Evolutionary conservation across 495 filamentous ascomycete species (phyloP), one percentile per base, ranked within the genome.

Genomic region (Aspergillus kassunensis): DNA sequence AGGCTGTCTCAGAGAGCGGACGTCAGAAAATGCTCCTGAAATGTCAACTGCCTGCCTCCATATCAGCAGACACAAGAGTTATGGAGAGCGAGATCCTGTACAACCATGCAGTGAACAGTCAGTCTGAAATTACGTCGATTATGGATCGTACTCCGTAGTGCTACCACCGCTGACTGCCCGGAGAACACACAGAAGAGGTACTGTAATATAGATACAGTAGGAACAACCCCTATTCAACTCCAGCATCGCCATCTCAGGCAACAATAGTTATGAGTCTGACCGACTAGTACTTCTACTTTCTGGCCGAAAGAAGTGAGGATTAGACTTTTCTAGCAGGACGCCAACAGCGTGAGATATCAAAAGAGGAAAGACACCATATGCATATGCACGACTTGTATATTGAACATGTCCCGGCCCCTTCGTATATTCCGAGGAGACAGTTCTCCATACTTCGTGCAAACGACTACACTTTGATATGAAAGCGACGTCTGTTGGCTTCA

Each of bases 321-420:
- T 56, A 46, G 47, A 51, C 53, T 56, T 50, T 46, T 25, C 34
- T 48, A 44, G 45, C 39, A 40, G 40, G 45, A 44, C 44, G 25
- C 39, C 35, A 27, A 6, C 18, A 43, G 43, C 30, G 20, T 33
- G 27, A 33, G 36, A 43, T 11, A 21, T 39, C 47, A 18, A 51
- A 55, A 50, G 19, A 41, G 53, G 53, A 55, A 51, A 24, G 53
- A 30, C 30, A 13, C 13, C 6, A 25, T 35, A 9, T 9, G 9
- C 24, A 10, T 23, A 49, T 31, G 16, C 42, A 39, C 23, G 41
- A 25, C 10, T 21, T 36, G 18, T 19, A 21, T 6, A 36, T 48
- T 19, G 18, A 48, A 48, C 18, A 48, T 37, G 13, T 48, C 20
- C 23, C 4, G 27, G 10, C 30, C 10, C 30, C 2, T n/a, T 4